Evolutionary conservation across 176 grass and related monocot genomes (phyloP).

Genomic region (Raddia guianensis): DNA sequence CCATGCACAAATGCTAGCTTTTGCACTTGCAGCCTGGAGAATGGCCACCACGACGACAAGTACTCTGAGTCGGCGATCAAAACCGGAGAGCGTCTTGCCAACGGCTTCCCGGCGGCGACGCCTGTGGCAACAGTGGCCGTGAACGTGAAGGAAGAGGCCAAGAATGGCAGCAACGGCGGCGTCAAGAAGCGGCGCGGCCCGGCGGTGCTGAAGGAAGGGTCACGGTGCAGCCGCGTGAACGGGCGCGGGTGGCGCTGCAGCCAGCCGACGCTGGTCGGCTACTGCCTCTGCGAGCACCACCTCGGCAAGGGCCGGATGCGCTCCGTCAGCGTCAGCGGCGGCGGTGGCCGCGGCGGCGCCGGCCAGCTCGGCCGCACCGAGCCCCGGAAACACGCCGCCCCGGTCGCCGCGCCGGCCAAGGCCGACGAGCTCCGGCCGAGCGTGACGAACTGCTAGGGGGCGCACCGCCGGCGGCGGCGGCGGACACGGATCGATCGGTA

Average conservation of each 20-base stretch:
- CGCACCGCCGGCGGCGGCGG: neutral
- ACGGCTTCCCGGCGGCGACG: neutral
- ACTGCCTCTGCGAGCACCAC: constrained; percentile 94
- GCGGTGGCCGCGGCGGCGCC: constrained; percentile 1
- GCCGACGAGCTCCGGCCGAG: neutral
- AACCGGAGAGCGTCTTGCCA: constrained; percentile 10
- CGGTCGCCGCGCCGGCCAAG: neutral
- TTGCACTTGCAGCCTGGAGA: constrained; percentile 42
- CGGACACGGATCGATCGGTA: neutral
- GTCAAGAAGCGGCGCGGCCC: constrained; percentile 49
- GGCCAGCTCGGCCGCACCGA: constrained; percentile 57
- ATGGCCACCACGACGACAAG: constrained; percentile 16
- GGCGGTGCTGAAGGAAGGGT: constrained; percentile 67
- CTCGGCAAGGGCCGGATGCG: constrained; percentile 79
- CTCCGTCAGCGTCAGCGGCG: constrained; percentile 9
- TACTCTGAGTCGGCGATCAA: neutral
- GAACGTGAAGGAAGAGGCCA: constrained; percentile 27
- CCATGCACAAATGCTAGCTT: neutral
- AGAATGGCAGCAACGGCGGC: neutral
- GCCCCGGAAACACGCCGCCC: neutral
- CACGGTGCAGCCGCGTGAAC: constrained; percentile 92
- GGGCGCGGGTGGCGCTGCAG: constrained; percentile 94
- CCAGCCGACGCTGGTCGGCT: constrained; percentile 83
- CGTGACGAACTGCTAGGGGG: constrained; percentile 10
- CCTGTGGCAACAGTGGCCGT: neutral